Base-by-base conservation (phyloP, 208 protist genomes). In the Wallacemonas sp. region DNA sequence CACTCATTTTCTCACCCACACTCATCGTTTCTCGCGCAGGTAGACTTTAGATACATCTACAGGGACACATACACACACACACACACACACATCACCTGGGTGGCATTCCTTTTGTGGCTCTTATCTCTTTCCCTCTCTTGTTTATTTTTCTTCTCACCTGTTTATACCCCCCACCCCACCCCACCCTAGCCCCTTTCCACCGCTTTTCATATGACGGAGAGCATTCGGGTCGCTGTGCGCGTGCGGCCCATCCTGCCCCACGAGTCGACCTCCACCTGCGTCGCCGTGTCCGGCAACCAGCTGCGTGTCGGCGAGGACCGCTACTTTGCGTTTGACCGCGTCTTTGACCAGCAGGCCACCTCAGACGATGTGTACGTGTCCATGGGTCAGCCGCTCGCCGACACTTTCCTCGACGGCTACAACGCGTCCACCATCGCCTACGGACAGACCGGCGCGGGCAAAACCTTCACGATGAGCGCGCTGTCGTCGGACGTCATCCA, bases 361-460 rank as follows among this genome's bases (percentile, higher is more conserved):
- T 77, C 85, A 23, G 72, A 89, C 12, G 71, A 82, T 33, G 79
- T 98, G 26, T 98, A 92, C 72, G 76, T 82, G 14, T 54, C 79
- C 1, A 68, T 97, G 44, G 93, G 94, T 0, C 67, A 70, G 33
- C 78, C 81, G n/a, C 74, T 98, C 1, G 79, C 94, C 0, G 66
- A 86, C 22, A 62, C 81, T 10, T 93, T 95, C 49, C 80, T 97
- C 23, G 77, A 84, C 65, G 94, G 95, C 33, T 97, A 89, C 72
- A 98, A 98, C 36, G 84, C 87, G 8, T 96, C 95, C 25, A 87
- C 86, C 25, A 97, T 98, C 32, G 96, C 96, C 28, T 99, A 98
- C 66, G 97, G 96, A 10, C 97, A 98, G 68, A 98, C 96, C 25
- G 93, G 94, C 18, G 82, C 92, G 8, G 97, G 97, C 26, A 99